Base-by-base conservation (phyloP, 148 eudicot genomes). In the Pharnaceum exiguum region DNA sequence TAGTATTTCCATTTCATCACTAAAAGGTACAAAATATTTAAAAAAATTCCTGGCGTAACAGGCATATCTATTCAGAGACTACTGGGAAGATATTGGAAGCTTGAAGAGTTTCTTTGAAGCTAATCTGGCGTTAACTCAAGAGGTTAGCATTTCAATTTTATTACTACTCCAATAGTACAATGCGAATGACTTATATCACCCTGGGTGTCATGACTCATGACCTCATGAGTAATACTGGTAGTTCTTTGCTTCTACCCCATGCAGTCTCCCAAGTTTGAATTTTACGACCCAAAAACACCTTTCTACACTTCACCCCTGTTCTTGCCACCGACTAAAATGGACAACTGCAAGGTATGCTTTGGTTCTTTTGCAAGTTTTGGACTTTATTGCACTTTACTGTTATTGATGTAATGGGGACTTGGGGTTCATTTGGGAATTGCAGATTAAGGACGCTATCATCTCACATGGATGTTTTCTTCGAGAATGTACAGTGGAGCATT, bases 71-170 rank as follows among this genome's bases (percentile, higher is more conserved):
- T 94, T 86, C 72, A 79, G 82, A 66, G 96, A 94, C 73, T 94
- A 94, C 57, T 94, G 99, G 99, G 99, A 94, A 33, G 99, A 94
- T 65, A 94, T 94, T 64, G 99, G 99, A 63, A 94, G 95, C 29
- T 67, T 89, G 18, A 82, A 66, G 65, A 78, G 87, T 53, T 94
- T 94, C 73, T 94, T 72, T 56, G 91, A 94, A 57, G 96, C 99
- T 35, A 89, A 86, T 72, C 67, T 94, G 75, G 99, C 95, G 48
- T 95, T 94, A 24, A 66, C 99, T 13, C 71, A 86, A 62, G 91
- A 89, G 96, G 99, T 87, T 28, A 37, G 45, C 59, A 31, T 50
- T 36, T 22, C 38, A n/a, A 28, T 27, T 23, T 5, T 7, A 5
- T 7, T 42, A 16, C 8, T 13, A 10, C 37, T 44, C 7, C 12